phyloP scores from a whole-genome alignment of 441 rosid genomes.

The Rhodomyrtus psidioides region DNA sequence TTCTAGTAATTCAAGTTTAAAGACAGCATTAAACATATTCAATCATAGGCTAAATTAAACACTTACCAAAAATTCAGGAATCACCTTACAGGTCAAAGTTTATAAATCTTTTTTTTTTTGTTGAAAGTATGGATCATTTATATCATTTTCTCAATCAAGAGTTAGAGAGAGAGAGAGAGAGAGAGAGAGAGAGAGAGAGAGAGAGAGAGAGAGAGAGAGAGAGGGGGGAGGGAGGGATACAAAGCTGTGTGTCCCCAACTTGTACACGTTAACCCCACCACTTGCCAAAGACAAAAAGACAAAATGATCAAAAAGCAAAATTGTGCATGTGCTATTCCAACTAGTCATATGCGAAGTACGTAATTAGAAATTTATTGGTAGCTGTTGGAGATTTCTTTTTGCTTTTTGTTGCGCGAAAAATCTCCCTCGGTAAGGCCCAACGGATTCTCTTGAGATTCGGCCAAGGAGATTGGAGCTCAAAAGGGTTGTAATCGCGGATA shows the following conservation, averaged over 20 bases:
- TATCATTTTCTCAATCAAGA: neutral
- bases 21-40: accelerated
- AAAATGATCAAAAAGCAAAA: neutral
- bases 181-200: too few relatives aligned
- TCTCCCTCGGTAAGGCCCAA: too few relatives aligned
- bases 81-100: too few relatives aligned
- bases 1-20: neutral
- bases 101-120: too few relatives aligned
- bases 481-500: too few relatives aligned
- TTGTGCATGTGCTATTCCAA: neutral
- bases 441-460: too few relatives aligned
- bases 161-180: too few relatives aligned
- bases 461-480: too few relatives aligned
- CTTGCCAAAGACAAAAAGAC: neutral
- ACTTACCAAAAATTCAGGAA: accelerated
- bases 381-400: neutral
- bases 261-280: neutral
- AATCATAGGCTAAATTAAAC: neutral
- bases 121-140: neutral
- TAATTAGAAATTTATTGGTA: neutral
- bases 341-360: neutral
- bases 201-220: neutral
- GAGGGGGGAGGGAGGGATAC: too few relatives aligned
- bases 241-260: neutral
- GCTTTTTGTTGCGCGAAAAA: too few relatives aligned